These are phyloP conservation scores for Circinella umbellata DNA, from an alignment of 371 early-diverging fungal species.

Conservation along the genomic window DNA sequence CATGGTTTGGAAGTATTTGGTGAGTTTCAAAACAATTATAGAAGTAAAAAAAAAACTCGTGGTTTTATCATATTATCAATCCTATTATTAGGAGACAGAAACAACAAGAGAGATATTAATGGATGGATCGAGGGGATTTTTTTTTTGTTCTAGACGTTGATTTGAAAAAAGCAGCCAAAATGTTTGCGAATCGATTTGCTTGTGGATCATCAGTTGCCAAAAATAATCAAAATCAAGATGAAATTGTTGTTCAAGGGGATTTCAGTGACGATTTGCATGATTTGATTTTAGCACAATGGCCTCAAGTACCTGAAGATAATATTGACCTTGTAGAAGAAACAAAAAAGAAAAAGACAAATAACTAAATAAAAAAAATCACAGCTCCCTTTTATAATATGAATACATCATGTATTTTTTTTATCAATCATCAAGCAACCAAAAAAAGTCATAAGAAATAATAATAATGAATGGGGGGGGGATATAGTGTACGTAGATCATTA, in stretches of 20 bases:
- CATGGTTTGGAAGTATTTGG: conserved; percentile 83
- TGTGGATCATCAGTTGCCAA: conserved; percentile 93
- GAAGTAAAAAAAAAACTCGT: background rate
- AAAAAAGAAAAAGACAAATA: conserved; percentile 54
- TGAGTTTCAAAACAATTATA: conserved; percentile 23
- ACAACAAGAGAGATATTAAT: conserved; percentile 2
- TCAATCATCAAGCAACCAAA: too few relatives aligned
- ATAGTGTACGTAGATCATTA: background rate
- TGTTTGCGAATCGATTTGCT: conserved; percentile 91
- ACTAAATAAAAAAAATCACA: background rate
- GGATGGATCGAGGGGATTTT: background rate
- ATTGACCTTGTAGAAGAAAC: conserved; percentile 70
- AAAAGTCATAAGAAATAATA: too few relatives aligned
- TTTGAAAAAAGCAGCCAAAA: conserved; percentile 93
- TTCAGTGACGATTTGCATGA: conserved; percentile 82
- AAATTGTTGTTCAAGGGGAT: conserved; percentile 95
- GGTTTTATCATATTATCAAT: background rate
- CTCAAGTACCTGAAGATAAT: conserved; percentile 70
- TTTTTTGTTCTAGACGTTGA: conserved; percentile 70
- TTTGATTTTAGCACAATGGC: conserved; percentile 66
- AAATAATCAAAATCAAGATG: conserved; percentile 88
- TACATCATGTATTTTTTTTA: too few relatives aligned
- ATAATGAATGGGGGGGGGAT: too few relatives aligned
- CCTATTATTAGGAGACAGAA: background rate
- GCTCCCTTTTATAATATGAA: too few relatives aligned